Evolutionary conservation across 805 yeast genomes (phyloP).

Genomic region (Cyberlindnera meyerae): DNA sequence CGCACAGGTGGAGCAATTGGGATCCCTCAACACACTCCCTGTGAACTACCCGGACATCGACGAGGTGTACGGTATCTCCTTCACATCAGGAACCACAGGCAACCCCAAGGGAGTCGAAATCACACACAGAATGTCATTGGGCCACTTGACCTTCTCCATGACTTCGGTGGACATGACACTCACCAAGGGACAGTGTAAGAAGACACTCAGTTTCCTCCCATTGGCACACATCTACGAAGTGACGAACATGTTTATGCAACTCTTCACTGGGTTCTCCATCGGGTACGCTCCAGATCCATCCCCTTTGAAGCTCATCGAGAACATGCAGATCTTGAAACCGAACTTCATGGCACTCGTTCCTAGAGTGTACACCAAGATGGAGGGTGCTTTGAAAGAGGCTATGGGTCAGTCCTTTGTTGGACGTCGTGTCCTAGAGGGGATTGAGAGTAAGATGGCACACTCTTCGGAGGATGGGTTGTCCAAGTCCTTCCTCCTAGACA

Average conservation of each 20-base stretch:
- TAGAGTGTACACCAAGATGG: constrained; percentile 49
- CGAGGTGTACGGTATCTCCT: constrained; percentile 47
- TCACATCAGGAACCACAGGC: constrained; percentile 67
- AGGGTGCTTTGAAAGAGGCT: constrained; percentile 38
- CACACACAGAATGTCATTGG: constrained; percentile 40
- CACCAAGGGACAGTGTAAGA: constrained; percentile 20
- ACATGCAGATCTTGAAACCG: constrained; percentile 44
- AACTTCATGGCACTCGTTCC: constrained; percentile 48
- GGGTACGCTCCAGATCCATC: constrained; percentile 47
- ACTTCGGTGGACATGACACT: constrained; percentile 8
- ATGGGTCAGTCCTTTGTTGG: constrained; percentile 12
- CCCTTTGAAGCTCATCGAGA: constrained; percentile 42
- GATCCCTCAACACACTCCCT: constrained; percentile 33
- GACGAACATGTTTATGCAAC: constrained; percentile 30
- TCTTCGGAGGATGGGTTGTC: constrained; percentile 7
- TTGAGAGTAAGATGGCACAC: constrained; percentile 14
- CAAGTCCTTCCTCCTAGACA: constrained; percentile 10
- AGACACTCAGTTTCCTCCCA: constrained; percentile 42
- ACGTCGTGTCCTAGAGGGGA: constrained; percentile 11
- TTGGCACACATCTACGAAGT: constrained; percentile 60
- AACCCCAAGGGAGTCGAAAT: constrained; percentile 56
- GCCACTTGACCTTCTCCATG: constrained; percentile 31
- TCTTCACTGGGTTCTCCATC: constrained; percentile 33
- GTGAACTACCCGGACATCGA: constrained; percentile 31
- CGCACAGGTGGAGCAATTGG: constrained; percentile 30